phyloP scores from a whole-genome alignment of 768 basidiomycete species.

The Tricholoma matsutake region DNA sequence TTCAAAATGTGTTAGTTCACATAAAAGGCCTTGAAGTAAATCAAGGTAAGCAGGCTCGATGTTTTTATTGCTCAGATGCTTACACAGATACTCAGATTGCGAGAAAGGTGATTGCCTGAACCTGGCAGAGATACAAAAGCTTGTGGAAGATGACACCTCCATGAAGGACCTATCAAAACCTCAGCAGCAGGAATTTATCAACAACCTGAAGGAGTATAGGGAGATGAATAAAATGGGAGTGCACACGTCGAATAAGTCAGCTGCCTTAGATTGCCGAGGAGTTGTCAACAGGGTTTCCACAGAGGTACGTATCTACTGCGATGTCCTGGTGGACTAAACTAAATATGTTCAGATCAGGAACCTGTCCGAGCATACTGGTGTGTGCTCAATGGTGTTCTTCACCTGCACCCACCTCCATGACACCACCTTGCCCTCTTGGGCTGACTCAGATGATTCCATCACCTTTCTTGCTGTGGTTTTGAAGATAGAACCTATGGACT shows the following conservation, averaged over 20 bases:
- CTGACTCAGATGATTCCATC: not conserved
- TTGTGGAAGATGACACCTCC: not conserved
- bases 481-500: constrained; percentile 1
- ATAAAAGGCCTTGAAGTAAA: not conserved
- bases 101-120: not conserved
- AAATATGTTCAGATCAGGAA: not conserved
- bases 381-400: not conserved
- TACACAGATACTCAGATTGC: not conserved
- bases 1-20: not conserved
- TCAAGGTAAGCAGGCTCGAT: not conserved
- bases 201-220: not conserved
- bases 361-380: not conserved
- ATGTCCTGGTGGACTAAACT: not conserved
- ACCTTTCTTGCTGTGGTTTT: not conserved
- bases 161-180: not conserved
- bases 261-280: not conserved
- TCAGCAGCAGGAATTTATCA: not conserved
- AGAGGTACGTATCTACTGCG: not conserved
- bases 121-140: not conserved
- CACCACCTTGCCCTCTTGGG: not conserved
- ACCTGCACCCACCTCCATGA: not conserved
- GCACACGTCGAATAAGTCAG: not conserved
- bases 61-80: not conserved
- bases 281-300: not conserved
- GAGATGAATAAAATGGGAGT: not conserved